Percentiles rank a stretch among this genome's conserved stretches.
phyloP scores from a whole-genome alignment of 225 moss, liverwort and hornwort species.

The Antitrichia curtipendula region DNA sequence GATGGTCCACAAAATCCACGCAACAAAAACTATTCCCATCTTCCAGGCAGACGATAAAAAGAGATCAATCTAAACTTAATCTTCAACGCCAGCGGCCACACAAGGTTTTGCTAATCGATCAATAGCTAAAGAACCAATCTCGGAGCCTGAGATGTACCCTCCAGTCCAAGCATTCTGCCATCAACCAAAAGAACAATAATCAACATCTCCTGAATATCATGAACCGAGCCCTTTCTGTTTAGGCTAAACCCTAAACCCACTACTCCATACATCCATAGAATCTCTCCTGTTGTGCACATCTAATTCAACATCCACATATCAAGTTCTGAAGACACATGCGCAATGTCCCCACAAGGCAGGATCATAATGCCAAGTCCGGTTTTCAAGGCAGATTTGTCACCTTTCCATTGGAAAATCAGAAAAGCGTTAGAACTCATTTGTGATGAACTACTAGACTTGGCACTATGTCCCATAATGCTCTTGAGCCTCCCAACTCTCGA shows the following conservation, averaged over 20 bases:
- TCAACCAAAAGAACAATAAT: background rate
- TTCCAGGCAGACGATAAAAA: background rate
- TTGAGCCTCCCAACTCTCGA: too few species aligned
- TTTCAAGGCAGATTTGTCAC: too few species aligned
- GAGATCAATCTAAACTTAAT: background rate
- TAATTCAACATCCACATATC: background rate
- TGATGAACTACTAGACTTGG: too few species aligned
- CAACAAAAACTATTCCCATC: background rate
- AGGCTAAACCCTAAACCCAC: background rate
- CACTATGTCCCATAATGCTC: too few species aligned
- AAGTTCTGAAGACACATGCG: background rate
- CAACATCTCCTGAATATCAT: background rate
- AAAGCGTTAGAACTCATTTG: too few species aligned
- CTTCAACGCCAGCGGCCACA: background rate
- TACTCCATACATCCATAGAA: background rate
- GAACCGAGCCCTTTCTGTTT: background rate
- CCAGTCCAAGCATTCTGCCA: slow-evolving; percentile 94
- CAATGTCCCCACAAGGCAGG: background rate
- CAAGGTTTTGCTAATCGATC: background rate
- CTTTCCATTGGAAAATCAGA: too few species aligned
- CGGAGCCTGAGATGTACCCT: slow-evolving; percentile 71
- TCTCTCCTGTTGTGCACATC: background rate
- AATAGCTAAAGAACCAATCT: slow-evolving; percentile 27
- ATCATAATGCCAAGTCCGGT: too few species aligned
- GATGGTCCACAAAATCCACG: background rate